Evolutionary conservation across 2,329 filamentous ascomycete genomes (phyloP), one percentile per base, ranked within the genome.

Genomic region (Diplodia intermedia): DNA sequence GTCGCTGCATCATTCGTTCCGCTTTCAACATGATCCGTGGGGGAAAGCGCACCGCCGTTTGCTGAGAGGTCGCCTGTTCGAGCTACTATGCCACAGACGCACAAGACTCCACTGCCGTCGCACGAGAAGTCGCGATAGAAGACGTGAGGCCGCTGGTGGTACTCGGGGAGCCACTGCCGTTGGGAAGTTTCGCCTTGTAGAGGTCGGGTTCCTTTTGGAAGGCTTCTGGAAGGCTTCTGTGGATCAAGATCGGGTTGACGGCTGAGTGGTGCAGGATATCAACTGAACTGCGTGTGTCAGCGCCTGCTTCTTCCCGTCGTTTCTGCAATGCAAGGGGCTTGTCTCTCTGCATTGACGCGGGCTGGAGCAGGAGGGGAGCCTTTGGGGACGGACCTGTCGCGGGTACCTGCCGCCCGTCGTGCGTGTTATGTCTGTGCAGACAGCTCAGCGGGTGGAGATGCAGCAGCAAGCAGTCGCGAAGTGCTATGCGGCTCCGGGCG

Each of bases 1-100:
- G 77, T 67, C 75, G 73, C 31, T 77, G 78, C 65, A 77, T 66
- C 69, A 78, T 71, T 66, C 73, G 75, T 69, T 76, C 75, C 66
- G 73, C 69, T 71, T 75, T 77, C 23, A 66, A 53, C 67, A 69
- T 69, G n/a, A 36, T 69, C 20, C 26, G 50, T 36, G 20, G 33
- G 40, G 26, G 26, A 47, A 29, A 40, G 11, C n/a, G 31, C 47
- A 55, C 43, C 55, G 31, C 43, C 20, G n/a, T 11, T 33, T 40
- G 29, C 52, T 23, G 65, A 40, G 12, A 20, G 20, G 14, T 29
- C 36, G 23, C 38, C 36, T 23, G 52, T 12, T 61, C 56, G 36
- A 49, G 49, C 63, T 38, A 23, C 65, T 26, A 54, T 67, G 38
- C 54, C 40, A 52, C 40, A 67, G 53, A 52, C 54, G 65, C 40